Evolutionary conservation across 192 early-diverging fungal genomes (phyloP), one percentile per base, ranked within the genome.

Genomic region (Pilobolus umbonatus): DNA sequence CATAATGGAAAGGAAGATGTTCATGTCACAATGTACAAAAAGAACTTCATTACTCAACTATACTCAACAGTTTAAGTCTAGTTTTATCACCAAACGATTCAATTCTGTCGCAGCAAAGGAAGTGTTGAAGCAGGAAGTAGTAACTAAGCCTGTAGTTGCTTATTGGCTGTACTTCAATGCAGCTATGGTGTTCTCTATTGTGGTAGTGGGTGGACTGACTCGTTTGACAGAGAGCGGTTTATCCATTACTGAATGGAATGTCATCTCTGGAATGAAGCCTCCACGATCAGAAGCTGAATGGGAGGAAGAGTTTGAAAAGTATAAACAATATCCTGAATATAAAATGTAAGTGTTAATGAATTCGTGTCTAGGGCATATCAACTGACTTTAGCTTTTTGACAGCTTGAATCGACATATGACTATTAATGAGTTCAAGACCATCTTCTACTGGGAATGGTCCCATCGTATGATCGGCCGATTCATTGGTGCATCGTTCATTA

Each of bases 361-460:
- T 11, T 22, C 22, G 22, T 21, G 11, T 48, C 46, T 24, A 25
- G n/a, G 14, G 19, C 39, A 30, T 3, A 28, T 24, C 25, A 44
- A n/a, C n/a, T n/a, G n/a, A n/a, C n/a, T 61, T 10, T 40, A 17
- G 35, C 32, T 14, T 29, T 71, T 24, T 15, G 52, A 22, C 69
- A 92, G 88, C 57, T 74, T 95, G 58, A 93, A 98, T 72, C 87
- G 87, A 52, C 75, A 90, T 35, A 94, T 98, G 69, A 85, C 85
- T 2, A 68, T 97, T 17, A 75, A 84, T 26, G 93, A 98, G 68
- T 97, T 99, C 80, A 97, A 99, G 75, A 84, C 75, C 52, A 99
- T 97, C 58, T 99, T 94, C 72, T 97, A 92, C 74, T 91, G 92
- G 85, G 95, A 99, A 75, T 97, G 96, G 95, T 87, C 87, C 49